These are phyloP conservation scores for Cantharellus cinnabarinus DNA, from an alignment of 768 basidiomycete species.

Conservation along the genomic window DNA sequence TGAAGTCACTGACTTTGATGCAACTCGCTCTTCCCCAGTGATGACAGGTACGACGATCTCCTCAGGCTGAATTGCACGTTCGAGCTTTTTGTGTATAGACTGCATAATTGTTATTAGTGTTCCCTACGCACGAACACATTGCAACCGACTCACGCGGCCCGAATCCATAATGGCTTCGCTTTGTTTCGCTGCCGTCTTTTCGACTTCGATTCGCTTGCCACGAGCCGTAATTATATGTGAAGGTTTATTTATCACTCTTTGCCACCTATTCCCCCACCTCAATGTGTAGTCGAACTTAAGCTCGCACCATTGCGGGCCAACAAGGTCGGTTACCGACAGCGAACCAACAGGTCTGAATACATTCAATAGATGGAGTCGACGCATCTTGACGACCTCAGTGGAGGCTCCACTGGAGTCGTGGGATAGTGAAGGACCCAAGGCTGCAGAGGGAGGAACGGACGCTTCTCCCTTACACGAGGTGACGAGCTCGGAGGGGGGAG, in stretches of 20 bases:
- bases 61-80: slow-evolving; percentile 17
- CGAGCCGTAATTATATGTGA: slow-evolving; percentile 12
- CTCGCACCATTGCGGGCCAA: slow-evolving; percentile 21
- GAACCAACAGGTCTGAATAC: slow-evolving; percentile 15
- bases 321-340: slow-evolving; percentile 20
- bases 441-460: too few species aligned
- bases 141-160: slow-evolving; percentile 13
- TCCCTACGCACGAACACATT: not conserved
- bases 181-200: slow-evolving; percentile 15
- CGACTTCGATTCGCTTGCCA: slow-evolving; percentile 16
- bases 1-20: slow-evolving; percentile 13
- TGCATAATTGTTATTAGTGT: slow-evolving; percentile 2
- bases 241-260: slow-evolving; percentile 13
- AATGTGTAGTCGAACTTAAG: slow-evolving; percentile 14
- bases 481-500: too few species aligned
- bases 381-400: too few species aligned
- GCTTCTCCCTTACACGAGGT: too few species aligned
- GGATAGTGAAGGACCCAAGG: too few species aligned
- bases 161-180: slow-evolving; percentile 17
- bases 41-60: slow-evolving; percentile 14
- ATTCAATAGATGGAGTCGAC: not conserved
- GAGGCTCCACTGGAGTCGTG: too few species aligned
- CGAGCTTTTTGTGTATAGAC: slow-evolving; percentile 19
- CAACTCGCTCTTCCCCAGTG: slow-evolving; percentile 18
- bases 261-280: not conserved